These are phyloP conservation scores for Clonostachys sp. DNA, from an alignment of 2,329 filamentous ascomycete species.

Conservation along the genomic window DNA sequence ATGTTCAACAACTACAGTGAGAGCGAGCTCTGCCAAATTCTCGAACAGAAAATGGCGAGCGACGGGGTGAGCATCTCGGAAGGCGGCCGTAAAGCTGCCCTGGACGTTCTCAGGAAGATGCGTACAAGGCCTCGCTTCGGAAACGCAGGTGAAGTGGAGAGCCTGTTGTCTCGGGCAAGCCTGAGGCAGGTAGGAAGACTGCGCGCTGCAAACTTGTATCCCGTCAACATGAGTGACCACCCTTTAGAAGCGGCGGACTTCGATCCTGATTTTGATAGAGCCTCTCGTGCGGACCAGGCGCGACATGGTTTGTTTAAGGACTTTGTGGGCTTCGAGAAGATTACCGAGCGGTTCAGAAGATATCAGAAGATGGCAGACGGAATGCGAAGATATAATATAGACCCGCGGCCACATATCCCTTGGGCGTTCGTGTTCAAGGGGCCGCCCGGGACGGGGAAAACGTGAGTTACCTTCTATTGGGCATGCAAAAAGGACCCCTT, in stretches of 20 bases:
- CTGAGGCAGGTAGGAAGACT: background rate
- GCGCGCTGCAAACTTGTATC: conserved; percentile 20
- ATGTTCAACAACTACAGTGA: conserved; percentile 30
- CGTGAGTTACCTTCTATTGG: background rate
- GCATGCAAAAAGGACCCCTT: background rate
- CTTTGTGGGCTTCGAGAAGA: background rate
- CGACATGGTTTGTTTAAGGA: background rate
- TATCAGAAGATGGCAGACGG: background rate
- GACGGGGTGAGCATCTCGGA: background rate
- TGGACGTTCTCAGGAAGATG: background rate
- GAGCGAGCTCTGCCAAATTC: background rate
- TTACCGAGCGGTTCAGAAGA: background rate
- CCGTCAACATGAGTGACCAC: background rate
- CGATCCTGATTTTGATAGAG: background rate
- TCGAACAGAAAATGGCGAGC: conserved; percentile 10
- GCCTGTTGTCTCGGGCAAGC: background rate
- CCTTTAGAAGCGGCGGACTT: background rate
- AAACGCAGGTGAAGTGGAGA: background rate
- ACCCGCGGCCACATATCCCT: background rate
- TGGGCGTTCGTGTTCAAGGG: background rate
- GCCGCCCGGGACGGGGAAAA: background rate
- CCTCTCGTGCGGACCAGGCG: background rate
- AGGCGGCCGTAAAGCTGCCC: background rate
- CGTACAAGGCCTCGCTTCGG: background rate
- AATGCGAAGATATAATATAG: background rate